Evolutionary conservation across 768 basidiomycete species (phyloP), one percentile per base, ranked within the genome.

Genomic region (Tephrocybe sp.): DNA sequence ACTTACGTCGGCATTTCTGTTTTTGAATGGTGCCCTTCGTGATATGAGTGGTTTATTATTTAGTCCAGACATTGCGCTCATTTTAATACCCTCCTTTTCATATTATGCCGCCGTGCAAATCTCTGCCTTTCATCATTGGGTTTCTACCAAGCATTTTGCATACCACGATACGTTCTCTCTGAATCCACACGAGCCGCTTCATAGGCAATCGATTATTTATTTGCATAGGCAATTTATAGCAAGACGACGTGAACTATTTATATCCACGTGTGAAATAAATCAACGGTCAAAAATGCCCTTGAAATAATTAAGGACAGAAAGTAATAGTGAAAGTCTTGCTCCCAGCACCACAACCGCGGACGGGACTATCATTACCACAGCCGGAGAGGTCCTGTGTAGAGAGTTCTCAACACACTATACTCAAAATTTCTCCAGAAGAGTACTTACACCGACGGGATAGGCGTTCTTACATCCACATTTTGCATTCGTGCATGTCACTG

Each of bases 341-440:
- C 13, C 69, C 70, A 21, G 69, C 63, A 22, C 64, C 62, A 52
- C 69, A 70, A 4, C 67, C 71, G 22, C 62, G 63, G 7, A 71
- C 71, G 15, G 71, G 69, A 5, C 61, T 61, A 46, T 71, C 71
- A 27, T 65, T 67, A 1, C 71, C 71, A 43, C 71, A 72, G 4
- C 71, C 71, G 19, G 60, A 64, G n/a, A 63, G 43, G 50, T 70
- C 68, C 69, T 72, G 44, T 9, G 18, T 9, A 29, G 19, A 23
- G 21, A 36, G 36, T 5, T 29, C 27, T 29, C 11, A 29, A 29
- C n/a, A n/a, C n/a, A 29, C 11, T 29, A 5, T 11, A 5, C 11
- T 29, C 27, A 11, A 29, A 29, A 29, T 29, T 29, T 5, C 11
- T 29, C 27, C n/a, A n/a, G n/a, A n/a, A n/a, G 27, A 29, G 6